Percentiles rank a stretch among this genome's conserved stretches.
Conservation (phyloP, 176 grass and related monocot species). For the Hyparrhenia diplandra region DNA sequence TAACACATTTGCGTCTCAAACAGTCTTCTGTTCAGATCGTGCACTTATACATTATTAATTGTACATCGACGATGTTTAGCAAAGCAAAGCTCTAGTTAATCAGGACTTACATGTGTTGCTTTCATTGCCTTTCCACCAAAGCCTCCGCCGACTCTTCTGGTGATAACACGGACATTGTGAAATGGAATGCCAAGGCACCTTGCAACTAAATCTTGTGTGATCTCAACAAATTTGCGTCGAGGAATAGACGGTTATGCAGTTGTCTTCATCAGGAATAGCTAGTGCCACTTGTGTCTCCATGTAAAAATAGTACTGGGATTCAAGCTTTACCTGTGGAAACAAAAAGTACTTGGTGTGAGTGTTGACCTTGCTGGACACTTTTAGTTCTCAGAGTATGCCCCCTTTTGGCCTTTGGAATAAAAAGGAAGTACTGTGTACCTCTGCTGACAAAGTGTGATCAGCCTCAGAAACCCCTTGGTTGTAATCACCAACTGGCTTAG, state of each 20-base stretch:
- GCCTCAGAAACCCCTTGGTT: slow-evolving; percentile 76
- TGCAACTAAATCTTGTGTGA: slow-evolving; percentile 40
- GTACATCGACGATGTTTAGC: background rate
- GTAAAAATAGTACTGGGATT: slow-evolving; percentile 83
- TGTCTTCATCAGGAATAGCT: slow-evolving; percentile 85
- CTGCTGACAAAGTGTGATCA: slow-evolving; percentile 73
- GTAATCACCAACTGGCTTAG: slow-evolving; percentile 61
- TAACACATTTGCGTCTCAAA: background rate
- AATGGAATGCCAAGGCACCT: slow-evolving; percentile 65
- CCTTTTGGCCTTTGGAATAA: background rate
- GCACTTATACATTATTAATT: background rate
- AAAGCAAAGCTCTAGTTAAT: background rate
- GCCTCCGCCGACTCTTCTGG: slow-evolving; percentile 79
- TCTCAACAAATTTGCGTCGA: slow-evolving; percentile 48
- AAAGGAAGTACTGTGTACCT: slow-evolving; percentile 39
- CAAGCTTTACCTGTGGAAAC: slow-evolving; percentile 65
- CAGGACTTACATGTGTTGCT: slow-evolving; percentile 25
- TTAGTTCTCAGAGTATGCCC: background rate
- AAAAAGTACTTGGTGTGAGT: background rate
- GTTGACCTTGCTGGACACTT: background rate
- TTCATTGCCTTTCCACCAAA: slow-evolving; percentile 78
- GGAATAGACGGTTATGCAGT: slow-evolving; percentile 64
- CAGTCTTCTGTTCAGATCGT: background rate
- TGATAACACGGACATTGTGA: slow-evolving; percentile 77
- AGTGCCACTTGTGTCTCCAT: slow-evolving; percentile 68